A percentile compares a stretch with the other conserved stretches of the same genome.
phyloP scores from a whole-genome alignment of 2,329 filamentous ascomycete species.

The Zasmidium cellare region DNA sequence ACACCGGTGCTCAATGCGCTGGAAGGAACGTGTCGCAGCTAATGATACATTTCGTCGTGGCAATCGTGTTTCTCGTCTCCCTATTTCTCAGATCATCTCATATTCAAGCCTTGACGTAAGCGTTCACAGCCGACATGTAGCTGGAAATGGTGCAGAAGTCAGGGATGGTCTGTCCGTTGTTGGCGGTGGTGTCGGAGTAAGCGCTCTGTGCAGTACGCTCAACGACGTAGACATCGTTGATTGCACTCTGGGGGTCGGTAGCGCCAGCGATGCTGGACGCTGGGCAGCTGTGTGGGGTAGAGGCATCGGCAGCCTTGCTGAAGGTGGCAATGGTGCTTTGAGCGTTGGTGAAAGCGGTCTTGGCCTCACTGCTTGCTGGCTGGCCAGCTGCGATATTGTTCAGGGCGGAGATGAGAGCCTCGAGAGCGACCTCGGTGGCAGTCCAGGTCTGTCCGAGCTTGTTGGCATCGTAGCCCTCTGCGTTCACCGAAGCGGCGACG shows the following conservation, averaged over 20 bases:
- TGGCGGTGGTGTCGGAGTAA: constrained; percentile 4
- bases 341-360: neutral
- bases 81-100: no score
- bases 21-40: no score
- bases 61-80: no score
- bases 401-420: constrained; percentile 4
- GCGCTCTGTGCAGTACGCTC: constrained; percentile 1
- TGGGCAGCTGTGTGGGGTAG: neutral
- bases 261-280: neutral
- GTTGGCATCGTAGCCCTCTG: constrained; percentile 3
- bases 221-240: neutral
- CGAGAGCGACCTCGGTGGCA: constrained; percentile 1
- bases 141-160: constrained; percentile 1
- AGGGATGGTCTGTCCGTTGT: neutral
- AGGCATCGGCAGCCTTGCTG: constrained; percentile 1
- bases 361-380: neutral
- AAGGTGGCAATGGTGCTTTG: neutral
- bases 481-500: neutral
- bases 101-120: neutral
- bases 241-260: neutral
- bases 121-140: neutral
- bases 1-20: no score
- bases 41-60: no score
- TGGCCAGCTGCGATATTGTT: neutral
- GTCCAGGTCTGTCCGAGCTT: constrained; percentile 4